These are phyloP conservation scores for Madurella mycetomatis DNA, from an alignment of 2,329 filamentous ascomycete species.

Conservation along the genomic window DNA sequence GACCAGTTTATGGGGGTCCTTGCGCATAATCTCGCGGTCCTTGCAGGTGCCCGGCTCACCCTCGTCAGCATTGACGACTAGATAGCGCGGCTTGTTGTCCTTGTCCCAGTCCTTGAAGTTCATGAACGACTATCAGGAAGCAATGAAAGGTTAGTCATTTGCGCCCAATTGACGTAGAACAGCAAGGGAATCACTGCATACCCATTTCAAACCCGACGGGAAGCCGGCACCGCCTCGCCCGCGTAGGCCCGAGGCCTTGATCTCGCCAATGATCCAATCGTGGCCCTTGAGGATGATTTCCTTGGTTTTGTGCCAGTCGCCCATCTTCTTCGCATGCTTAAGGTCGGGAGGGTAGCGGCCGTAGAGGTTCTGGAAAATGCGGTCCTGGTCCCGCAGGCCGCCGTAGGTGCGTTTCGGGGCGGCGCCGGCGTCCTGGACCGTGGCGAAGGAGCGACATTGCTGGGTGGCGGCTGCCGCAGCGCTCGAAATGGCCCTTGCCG, in stretches of 20 bases:
- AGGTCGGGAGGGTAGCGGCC: slow-evolving; percentile 86
- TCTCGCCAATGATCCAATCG: slow-evolving; percentile 97
- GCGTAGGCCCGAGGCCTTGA: slow-evolving; percentile 93
- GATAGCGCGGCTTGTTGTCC: slow-evolving; percentile 89
- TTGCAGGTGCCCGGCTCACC: slow-evolving; percentile 99
- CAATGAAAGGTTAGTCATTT: slow-evolving; percentile 21
- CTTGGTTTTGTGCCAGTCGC: slow-evolving; percentile 99
- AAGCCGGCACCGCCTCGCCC: slow-evolving; percentile 97
- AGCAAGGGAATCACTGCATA: slow-evolving; percentile 42
- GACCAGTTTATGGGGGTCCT: slow-evolving; percentile 97
- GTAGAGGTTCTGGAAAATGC: slow-evolving; percentile 99
- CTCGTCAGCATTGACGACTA: slow-evolving; percentile 98
- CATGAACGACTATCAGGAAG: slow-evolving; percentile 81
- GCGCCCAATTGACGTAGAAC: not conserved
- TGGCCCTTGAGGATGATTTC: slow-evolving; percentile 96
- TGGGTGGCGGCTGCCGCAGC: slow-evolving; percentile 43
- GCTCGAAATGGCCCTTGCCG: slow-evolving; percentile 38
- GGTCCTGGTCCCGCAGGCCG: slow-evolving; percentile 90
- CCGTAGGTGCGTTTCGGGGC: slow-evolving; percentile 71
- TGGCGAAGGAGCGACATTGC: slow-evolving; percentile 70
- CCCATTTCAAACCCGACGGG: slow-evolving; percentile 98
- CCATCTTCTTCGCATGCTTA: slow-evolving; percentile 94
- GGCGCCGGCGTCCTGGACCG: slow-evolving; percentile 67
- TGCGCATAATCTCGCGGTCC: slow-evolving; percentile 99
- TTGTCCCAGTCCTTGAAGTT: slow-evolving; percentile 99